Evolutionary conservation across 352 stramenopile genomes (phyloP), one percentile per base, ranked within the genome.

Genomic region (Globisporangium lucens): DNA sequence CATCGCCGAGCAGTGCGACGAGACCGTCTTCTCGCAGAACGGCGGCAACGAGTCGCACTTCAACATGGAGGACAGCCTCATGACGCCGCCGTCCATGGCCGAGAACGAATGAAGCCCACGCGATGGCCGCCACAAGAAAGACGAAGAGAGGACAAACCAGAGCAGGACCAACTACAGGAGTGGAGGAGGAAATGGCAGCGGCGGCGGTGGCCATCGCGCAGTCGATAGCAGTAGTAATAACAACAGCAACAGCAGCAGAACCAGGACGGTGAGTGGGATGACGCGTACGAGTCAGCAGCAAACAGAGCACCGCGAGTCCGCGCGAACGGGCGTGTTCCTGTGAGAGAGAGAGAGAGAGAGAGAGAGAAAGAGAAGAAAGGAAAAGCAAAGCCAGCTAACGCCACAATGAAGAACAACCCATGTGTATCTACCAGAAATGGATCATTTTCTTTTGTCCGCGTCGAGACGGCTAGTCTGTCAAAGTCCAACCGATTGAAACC

Each of bases 1-100:
- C 67, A 89, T 94, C 56, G 83, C 82, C n/a, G 75, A 85, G 7
- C 80, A 90, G 66, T 87, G 81, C 52, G 80, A 89, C 53, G 83
- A 91, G 66, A 85, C 77, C 20, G 68, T 64, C 41, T 63, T 69
- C 35, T 30, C 56, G 4, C 43, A 69, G 13, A 17, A 24, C 12
- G 55, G 30, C 4, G 61, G 4, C n/a, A 20, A 52, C 56, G 63
- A 59, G 55, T 20, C 38, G 38, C 38, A 47, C 12, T 41, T 51
- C 63, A 58, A 63, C 29, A 4, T 58, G 41, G 63, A 69, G 24
- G 63, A 69, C 43, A 63, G 46, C 56, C 24, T 69, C 43, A 35
- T 64, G 41, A 69, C 63, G 30, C 63, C 63, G 1, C 46, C 46
- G 43, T 69, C 63, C 9, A 53, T 64, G 41, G 17, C 33, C 12